Evolutionary conservation across 2,329 filamentous ascomycete species (phyloP), one percentile per base, ranked within the genome.

Genomic region (Aureobasidium melanogenum): DNA sequence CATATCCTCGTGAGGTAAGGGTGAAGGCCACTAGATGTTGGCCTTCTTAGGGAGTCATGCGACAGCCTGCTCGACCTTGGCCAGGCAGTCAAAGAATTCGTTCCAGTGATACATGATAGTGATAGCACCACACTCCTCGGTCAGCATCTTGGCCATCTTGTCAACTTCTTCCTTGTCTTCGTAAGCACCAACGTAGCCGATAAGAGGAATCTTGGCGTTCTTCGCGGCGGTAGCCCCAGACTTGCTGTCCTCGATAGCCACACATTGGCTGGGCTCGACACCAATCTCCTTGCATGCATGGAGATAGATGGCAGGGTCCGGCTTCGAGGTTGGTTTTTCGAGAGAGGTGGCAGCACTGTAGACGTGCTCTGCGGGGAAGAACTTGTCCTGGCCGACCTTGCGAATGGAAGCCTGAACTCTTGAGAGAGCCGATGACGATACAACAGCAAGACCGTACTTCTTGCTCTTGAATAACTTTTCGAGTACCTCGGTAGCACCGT

Each of bases 181-280:
- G 75, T 93, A 94, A 62, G 88, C 88, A 39, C 91, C 91, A 32
- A 94, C 88, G 74, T 96, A 96, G 60, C 87, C 91, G 68, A 96
- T 85, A 65, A 88, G 85, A 64, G 84, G 87, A 70, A 96, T 94
- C 54, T 85, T 84, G 19, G 91, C 91, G 63, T 88, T 82, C 69
- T 86, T 85, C 62, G 86, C 88, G 66, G 88, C 90, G 62, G 88
- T 83, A 46, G 89, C 88, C 64, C 91, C 91, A 67, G 87, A 91
- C 82, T 89, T 90, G 80, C 86, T 90, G 79, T 96, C 91, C 80
- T 96, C 91, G 63, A 96, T 84, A 26, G 91, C 88, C 34, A 96
- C 81, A 66, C 83, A 86, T 79, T 95, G 87, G 50, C 79, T 78
- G 1, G 89, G 79, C 69, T 82, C 83, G 76, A 88, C 88, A 64